Conservation (phyloP, 1,284 basidiomycete genomes). For the Moniliophthora roreri region DNA sequence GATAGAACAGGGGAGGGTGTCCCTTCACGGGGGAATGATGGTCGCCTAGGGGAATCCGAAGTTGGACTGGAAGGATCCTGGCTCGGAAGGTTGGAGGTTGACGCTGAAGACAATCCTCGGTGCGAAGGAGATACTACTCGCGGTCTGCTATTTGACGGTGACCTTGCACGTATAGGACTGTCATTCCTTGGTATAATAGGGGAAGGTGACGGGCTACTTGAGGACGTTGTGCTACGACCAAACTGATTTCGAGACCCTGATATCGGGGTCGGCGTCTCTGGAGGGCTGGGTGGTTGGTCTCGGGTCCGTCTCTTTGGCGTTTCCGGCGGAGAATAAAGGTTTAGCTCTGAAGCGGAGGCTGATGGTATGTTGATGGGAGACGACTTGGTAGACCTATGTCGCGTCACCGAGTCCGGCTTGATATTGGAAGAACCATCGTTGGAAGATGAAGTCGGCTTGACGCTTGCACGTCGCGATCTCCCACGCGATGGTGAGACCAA, state of each 20-base stretch:
- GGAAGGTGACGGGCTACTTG: slow-evolving; percentile 32
- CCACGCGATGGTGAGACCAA: slow-evolving; percentile 43
- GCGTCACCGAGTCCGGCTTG: slow-evolving; percentile 22
- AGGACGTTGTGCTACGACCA: slow-evolving; percentile 33
- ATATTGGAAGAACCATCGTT: slow-evolving; percentile 26
- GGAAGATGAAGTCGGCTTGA: slow-evolving; percentile 30
- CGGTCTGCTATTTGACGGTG: slow-evolving; percentile 27
- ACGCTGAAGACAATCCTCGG: slow-evolving; percentile 32
- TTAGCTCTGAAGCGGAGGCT: slow-evolving; percentile 27
- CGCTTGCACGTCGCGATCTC: slow-evolving; percentile 38
- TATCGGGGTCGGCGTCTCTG: slow-evolving; percentile 47
- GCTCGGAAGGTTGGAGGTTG: slow-evolving; percentile 34
- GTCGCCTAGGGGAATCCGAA: slow-evolving; percentile 27
- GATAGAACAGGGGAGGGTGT: slow-evolving; percentile 30
- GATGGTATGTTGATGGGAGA: slow-evolving; percentile 31
- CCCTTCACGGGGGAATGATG: slow-evolving; percentile 23
- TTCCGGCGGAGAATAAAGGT: slow-evolving; percentile 20
- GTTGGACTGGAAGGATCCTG: slow-evolving; percentile 27
- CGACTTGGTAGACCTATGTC: slow-evolving; percentile 39
- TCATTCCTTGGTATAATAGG: slow-evolving; percentile 34
- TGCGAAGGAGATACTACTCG: slow-evolving; percentile 27
- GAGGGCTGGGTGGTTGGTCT: slow-evolving; percentile 40
- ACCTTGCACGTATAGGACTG: slow-evolving; percentile 42
- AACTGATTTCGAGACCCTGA: slow-evolving; percentile 41
- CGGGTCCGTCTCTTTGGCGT: slow-evolving; percentile 31